Conservation (phyloP, 2,329 filamentous ascomycete genomes). For the Arthrobotrys iridis region DNA sequence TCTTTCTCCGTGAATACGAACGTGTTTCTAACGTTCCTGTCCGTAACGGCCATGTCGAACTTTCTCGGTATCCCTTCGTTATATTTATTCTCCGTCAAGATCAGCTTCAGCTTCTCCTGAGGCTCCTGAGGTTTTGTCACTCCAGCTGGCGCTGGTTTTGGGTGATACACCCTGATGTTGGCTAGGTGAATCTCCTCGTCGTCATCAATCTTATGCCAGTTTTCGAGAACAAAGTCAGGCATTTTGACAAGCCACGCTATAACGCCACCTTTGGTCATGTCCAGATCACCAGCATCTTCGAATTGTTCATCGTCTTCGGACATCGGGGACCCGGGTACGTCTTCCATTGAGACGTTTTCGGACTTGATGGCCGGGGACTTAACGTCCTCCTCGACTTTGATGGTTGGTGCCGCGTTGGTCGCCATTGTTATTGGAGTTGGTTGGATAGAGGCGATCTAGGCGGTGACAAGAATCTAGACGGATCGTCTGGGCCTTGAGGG, state of each 20-base stretch:
- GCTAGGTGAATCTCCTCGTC: slow-evolving; percentile 84
- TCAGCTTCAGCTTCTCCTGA: slow-evolving; percentile 56
- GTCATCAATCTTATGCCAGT: slow-evolving; percentile 79
- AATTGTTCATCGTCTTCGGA: slow-evolving; percentile 74
- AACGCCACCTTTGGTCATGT: slow-evolving; percentile 65
- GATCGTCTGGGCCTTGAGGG: neutral
- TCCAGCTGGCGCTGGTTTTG: neutral
- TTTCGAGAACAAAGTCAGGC: slow-evolving; percentile 81
- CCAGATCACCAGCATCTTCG: slow-evolving; percentile 73
- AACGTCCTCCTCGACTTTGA: slow-evolving; percentile 49
- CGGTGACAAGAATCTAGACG: neutral
- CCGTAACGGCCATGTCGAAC: slow-evolving; percentile 80
- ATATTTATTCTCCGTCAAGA: slow-evolving; percentile 60
- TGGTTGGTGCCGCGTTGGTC: slow-evolving; percentile 32
- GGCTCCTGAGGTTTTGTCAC: neutral
- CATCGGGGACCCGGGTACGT: slow-evolving; percentile 32
- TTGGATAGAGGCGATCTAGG: neutral
- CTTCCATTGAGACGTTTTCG: slow-evolving; percentile 51
- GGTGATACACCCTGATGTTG: slow-evolving; percentile 69
- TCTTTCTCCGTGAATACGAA: slow-evolving; percentile 95
- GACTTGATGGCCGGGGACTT: slow-evolving; percentile 44
- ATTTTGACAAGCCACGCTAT: slow-evolving; percentile 77
- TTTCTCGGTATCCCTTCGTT: slow-evolving; percentile 85
- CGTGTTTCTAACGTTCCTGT: slow-evolving; percentile 78
- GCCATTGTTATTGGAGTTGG: slow-evolving; percentile 29